Base-by-base conservation (phyloP, 441 rosid genomes). In the Populus hybrid region DNA sequence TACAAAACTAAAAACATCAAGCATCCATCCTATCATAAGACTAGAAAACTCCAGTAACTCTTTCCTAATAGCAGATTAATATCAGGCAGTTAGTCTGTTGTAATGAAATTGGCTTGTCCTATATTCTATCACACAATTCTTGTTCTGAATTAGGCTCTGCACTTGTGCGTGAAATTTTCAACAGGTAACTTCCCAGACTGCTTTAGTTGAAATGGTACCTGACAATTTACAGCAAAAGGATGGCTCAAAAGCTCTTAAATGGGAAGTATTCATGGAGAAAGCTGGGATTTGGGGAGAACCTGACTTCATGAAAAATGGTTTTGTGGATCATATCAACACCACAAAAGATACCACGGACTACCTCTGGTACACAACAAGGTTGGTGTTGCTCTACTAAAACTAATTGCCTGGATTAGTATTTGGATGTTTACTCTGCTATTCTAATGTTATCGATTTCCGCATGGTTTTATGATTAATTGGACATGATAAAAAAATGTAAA, bases 321-420 rank as follows among this genome's bases (percentile, higher is more conserved):
- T 96, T 74, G 92, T 87, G 69, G 99, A 94, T 86, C 98, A 92
- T 77, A 83, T 96, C 67, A 96, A 94, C 85, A 85, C 96, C 83
- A 92, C 98, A 71, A 86, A 86, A 82, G 95, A 94, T 83, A 83
- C 88, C 64, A 89, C 98, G 34, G 99, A 94, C 86, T 88, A 96
- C 84, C 95, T 96, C 71, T 96, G 99, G 99, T 91, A 91, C 82
- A 94, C 90, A 73, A 92, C 91, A 85, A 96, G 98, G 99, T 96
- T 81, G 73, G 87, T 85, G 42, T 67, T 70, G 12, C 75, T 82
- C 71, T 72, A 28, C 63, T 75, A 78, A 79, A 61, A 42, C 21
- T 69, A 34, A 40, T 19, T 24, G 61, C 59, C 42, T 9, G 24
- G 9, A 69, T 34, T 76, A 36, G 3, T 6, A 9, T 11, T n/a